Base-by-base conservation (phyloP, 176 grass and related monocot species). In the Cenchrus purpureus region DNA sequence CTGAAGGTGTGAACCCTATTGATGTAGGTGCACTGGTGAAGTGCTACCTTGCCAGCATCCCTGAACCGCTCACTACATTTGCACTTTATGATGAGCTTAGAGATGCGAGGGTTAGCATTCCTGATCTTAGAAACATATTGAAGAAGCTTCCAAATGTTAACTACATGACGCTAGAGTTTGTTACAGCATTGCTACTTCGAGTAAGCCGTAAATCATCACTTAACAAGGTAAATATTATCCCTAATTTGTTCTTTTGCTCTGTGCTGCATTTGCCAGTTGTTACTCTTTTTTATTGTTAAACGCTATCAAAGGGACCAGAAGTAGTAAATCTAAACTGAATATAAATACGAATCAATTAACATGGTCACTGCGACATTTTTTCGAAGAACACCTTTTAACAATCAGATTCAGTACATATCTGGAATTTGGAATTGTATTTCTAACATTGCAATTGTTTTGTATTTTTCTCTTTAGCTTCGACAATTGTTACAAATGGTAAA, bases 61-160 rank as follows among this genome's bases (percentile, higher is more conserved):
- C 97, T 68, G 97, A 99, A 68, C 91, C 97, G 0, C 86, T 96
- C 44, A 94, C 86, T 50, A 96, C 97, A 82, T 97, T 93, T 92
- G 68, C 68, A 32, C 76, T 98, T 59, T 96, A 95, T 86, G 87
- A 88, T 69, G 93, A 96, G 81, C 87, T 99, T 85, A 94, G 84
- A 89, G 84, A 94, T 83, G 97, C 90, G 1, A 94, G 93, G 32
- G 91, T 91, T 76, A 91, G 86, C 87, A 92, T 99, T 78, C 77
- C 82, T 82, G 97, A 99, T 83, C 82, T 99, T 56, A 99, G 88
- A 90, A 92, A 91, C 66, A 94, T 95, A 91, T 85, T 99, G 91
- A 95, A 96, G 85, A 99, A 94, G 68, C 97, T 99, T 81, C 93
- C 97, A 84, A 95, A 91, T 88, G 97, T 91, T 83, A 98, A 92